Evolutionary conservation across 2,329 filamentous ascomycete species (phyloP).

Genomic region (Colletotrichum musicola): DNA sequence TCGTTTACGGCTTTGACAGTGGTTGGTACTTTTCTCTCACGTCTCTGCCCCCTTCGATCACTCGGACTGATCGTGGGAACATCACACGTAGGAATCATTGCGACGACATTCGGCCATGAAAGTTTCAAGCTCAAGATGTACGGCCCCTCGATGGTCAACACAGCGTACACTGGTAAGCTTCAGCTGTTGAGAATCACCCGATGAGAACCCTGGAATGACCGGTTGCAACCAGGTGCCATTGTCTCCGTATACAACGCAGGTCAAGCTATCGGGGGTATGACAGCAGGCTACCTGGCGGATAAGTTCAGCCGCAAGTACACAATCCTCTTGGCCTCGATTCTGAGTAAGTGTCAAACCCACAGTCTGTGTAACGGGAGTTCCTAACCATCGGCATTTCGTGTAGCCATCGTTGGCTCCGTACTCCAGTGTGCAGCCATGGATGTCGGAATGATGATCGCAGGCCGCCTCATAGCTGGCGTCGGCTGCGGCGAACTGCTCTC

Average conservation of each 20-base stretch:
- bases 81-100: conserved; percentile 51
- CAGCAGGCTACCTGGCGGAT: conserved; percentile 49
- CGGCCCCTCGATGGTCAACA: conserved; percentile 43
- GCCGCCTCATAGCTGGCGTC: conserved; percentile 42
- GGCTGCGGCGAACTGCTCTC: conserved; percentile 41
- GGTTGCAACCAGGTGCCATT: conserved; percentile 42
- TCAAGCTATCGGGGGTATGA: conserved; percentile 46
- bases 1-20: conserved; percentile 41
- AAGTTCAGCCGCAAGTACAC: conserved; percentile 51
- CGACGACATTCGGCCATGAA: conserved; percentile 49
- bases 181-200: too few species aligned
- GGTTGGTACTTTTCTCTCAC: too few species aligned
- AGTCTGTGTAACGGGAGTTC: conserved; percentile 1
- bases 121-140: conserved; percentile 50
- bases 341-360: conserved; percentile 18
- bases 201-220: neutral
- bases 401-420: conserved; percentile 40
- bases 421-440: conserved; percentile 43
- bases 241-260: conserved; percentile 51
- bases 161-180: conserved; percentile 41
- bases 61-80: too few species aligned
- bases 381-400: conserved; percentile 26
- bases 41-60: too few species aligned
- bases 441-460: conserved; percentile 47
- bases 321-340: conserved; percentile 45